Percentiles rank a stretch among this genome's conserved stretches.
These are phyloP conservation scores for Talaromyces amestolkiae DNA, from an alignment of 2,329 filamentous ascomycete species.

Conservation along the genomic window DNA sequence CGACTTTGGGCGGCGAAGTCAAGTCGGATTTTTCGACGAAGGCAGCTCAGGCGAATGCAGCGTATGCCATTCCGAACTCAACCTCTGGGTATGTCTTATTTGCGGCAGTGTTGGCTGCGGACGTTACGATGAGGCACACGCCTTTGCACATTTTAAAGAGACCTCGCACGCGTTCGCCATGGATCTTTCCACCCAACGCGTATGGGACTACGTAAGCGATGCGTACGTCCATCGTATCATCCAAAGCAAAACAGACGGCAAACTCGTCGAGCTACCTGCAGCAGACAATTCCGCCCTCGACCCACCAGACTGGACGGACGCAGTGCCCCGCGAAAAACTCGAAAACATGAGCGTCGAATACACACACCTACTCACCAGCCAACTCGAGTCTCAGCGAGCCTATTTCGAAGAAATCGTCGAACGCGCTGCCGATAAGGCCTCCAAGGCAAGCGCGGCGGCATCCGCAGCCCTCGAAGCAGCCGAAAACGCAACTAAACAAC, in stretches of 20 bases:
- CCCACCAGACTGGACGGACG: conserved; percentile 45
- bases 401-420: conserved; percentile 94
- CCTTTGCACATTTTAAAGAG: conserved; percentile 88
- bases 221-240: conserved; percentile 95
- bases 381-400: conserved; percentile 85
- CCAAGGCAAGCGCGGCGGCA: conserved; percentile 62
- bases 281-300: conserved; percentile 46
- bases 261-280: conserved; percentile 82
- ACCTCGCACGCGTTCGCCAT: conserved; percentile 89
- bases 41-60: conserved; percentile 59
- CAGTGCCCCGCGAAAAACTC: conserved; percentile 58
- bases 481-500: conserved; percentile 58
- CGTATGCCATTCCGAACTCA: conserved; percentile 74
- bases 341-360: conserved; percentile 89
- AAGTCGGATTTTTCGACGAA: conserved; percentile 58
- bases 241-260: conserved; percentile 87
- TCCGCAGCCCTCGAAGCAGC: conserved; percentile 58
- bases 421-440: conserved; percentile 85
- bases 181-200: conserved; percentile 87
- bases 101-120: conserved; percentile 92
- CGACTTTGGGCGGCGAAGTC: conserved; percentile 44
- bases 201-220: conserved; percentile 97
- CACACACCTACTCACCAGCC: conserved; percentile 85
- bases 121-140: conserved; percentile 88
- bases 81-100: conserved; percentile 93